Percentiles rank a stretch among this genome's conserved stretches.
These are phyloP conservation scores for Lentinula detonsa DNA, from an alignment of 768 basidiomycete genomes.

Conservation along the genomic window DNA sequence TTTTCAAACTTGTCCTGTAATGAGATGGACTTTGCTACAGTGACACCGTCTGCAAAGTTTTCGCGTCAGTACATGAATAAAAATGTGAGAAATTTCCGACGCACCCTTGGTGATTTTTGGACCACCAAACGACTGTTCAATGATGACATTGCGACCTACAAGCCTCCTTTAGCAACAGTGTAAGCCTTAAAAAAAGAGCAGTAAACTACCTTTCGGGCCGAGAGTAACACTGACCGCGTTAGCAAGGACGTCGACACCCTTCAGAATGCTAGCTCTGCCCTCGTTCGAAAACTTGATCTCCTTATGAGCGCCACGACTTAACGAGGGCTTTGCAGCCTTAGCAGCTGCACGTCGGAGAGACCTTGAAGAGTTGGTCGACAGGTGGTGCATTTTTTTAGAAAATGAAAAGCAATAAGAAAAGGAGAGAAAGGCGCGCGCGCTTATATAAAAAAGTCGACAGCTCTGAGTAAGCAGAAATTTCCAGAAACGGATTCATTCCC, in stretches of 20 bases:
- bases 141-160: slow-evolving; percentile 93
- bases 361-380: slow-evolving; percentile 60
- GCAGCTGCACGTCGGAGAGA: slow-evolving; percentile 64
- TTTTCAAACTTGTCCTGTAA: slow-evolving; percentile 99
- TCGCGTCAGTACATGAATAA: slow-evolving; percentile 1
- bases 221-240: slow-evolving; percentile 96
- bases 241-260: slow-evolving; percentile 94
- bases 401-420: slow-evolving; percentile 9
- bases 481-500: not conserved
- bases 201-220: slow-evolving; percentile 79
- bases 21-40: slow-evolving; percentile 91
- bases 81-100: slow-evolving; percentile 15
- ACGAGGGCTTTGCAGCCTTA: slow-evolving; percentile 45
- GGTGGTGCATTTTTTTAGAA: slow-evolving; percentile 57
- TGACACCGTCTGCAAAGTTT: slow-evolving; percentile 78
- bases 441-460: not conserved
- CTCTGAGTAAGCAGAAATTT: slow-evolving; percentile 2
- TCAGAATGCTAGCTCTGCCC: slow-evolving; percentile 87
- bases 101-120: slow-evolving; percentile 95
- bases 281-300: slow-evolving; percentile 97
- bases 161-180: slow-evolving; percentile 8
- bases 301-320: slow-evolving; percentile 80
- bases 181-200: not conserved
- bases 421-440: slow-evolving; percentile 6
- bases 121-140: slow-evolving; percentile 86